These are phyloP conservation scores for Rubia tinctorum DNA, from an alignment of 305 asterid species.

Conservation along the genomic window DNA sequence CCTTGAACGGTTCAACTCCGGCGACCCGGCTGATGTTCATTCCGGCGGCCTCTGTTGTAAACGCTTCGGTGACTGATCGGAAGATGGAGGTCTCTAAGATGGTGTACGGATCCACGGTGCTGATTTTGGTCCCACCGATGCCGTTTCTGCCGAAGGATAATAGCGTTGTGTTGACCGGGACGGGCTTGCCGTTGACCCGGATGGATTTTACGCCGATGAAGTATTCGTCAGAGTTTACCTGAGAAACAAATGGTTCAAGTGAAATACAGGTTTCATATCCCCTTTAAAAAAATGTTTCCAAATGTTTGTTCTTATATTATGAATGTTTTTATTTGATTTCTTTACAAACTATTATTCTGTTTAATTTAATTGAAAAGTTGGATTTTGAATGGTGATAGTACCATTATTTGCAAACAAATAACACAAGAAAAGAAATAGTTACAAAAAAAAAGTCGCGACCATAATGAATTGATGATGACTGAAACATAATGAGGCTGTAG, in stretches of 20 bases:
- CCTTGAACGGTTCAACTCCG: conserved; percentile 49
- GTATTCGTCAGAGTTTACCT: conserved; percentile 54
- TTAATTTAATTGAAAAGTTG: too few species aligned
- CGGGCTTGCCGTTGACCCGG: conserved; percentile 23
- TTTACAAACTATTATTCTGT: too few species aligned
- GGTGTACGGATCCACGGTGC: conserved; percentile 65
- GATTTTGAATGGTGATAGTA: too few species aligned
- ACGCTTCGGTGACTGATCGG: conserved; percentile 35
- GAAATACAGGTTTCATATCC: background rate
- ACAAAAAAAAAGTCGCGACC: too few species aligned
- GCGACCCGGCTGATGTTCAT: conserved; percentile 48
- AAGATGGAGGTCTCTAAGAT: conserved; percentile 49
- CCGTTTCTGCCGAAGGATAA: conserved; percentile 43
- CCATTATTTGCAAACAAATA: too few species aligned
- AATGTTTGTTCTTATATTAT: too few species aligned
- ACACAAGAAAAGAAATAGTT: too few species aligned
- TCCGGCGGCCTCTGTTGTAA: conserved; percentile 31
- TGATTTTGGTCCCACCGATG: conserved; percentile 57
- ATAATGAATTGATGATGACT: too few species aligned
- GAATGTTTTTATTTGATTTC: too few species aligned
- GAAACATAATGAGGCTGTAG: too few species aligned
- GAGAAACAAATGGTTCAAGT: too few species aligned
- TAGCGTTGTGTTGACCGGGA: conserved; percentile 36
- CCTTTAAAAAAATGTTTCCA: conserved; percentile 8
- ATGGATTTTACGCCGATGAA: conserved; percentile 49